phyloP scores from a whole-genome alignment of 257 asterid genomes.

The Solanum appendiculatum region DNA sequence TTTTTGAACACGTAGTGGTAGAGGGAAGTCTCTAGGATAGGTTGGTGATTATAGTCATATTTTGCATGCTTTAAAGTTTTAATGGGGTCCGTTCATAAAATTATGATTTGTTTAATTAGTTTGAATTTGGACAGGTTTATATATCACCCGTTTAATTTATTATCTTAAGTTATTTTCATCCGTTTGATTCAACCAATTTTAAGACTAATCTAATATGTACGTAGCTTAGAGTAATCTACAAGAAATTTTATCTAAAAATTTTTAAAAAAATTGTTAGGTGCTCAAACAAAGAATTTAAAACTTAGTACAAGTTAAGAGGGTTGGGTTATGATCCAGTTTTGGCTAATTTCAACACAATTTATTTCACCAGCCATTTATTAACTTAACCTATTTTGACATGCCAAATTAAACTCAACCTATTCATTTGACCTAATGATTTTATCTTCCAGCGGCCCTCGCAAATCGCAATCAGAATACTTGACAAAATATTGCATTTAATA shows the following conservation, averaged over 20 bases:
- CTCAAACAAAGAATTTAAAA: not conserved
- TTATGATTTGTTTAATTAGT: not conserved
- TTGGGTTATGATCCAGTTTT: not conserved
- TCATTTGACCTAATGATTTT: not conserved
- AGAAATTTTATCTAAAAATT: too few species aligned
- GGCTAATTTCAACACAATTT: not conserved
- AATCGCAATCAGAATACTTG: not conserved
- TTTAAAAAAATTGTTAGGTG: too few species aligned
- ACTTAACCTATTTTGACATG: not conserved
- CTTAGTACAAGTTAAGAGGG: not conserved
- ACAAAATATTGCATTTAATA: not conserved
- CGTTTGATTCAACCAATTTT: not conserved
- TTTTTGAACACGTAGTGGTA: not conserved
- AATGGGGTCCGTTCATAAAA: not conserved
- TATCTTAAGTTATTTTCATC: too few species aligned
- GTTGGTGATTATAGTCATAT: not conserved
- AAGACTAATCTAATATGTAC: not conserved
- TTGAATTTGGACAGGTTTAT: not conserved
- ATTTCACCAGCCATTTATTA: not conserved
- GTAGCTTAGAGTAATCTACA: too few species aligned
- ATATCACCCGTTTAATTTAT: not conserved
- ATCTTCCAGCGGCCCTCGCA: not conserved
- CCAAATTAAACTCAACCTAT: too few species aligned
- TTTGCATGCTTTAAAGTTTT: not conserved
- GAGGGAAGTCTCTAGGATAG: not conserved